phyloP scores from a whole-genome alignment of 2,329 filamentous ascomycete species.

The Cucurbitaria berberidis region DNA sequence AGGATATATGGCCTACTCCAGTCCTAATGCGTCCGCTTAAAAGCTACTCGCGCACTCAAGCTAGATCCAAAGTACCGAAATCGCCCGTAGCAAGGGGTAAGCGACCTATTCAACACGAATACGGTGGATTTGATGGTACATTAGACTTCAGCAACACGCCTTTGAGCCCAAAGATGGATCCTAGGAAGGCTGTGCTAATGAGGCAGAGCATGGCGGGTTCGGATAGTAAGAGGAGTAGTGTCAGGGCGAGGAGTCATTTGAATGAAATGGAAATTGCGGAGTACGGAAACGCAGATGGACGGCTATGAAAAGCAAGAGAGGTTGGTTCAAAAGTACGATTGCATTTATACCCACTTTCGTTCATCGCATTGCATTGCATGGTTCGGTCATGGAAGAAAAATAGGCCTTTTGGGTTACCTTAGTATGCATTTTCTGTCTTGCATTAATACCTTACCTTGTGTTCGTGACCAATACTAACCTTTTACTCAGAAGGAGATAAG shows the following conservation, averaged over 20 bases:
- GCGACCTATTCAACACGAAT: slow-evolving; percentile 23
- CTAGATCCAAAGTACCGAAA: slow-evolving; percentile 2
- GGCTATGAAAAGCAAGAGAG: not conserved
- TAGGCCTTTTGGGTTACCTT: too few relatives aligned
- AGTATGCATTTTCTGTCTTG: too few relatives aligned
- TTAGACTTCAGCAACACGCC: slow-evolving; percentile 12
- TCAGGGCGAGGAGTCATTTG: slow-evolving; percentile 35
- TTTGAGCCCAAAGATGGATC: slow-evolving; percentile 16
- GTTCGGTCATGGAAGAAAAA: too few relatives aligned
- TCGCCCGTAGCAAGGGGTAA: slow-evolving; percentile 23
- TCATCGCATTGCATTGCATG: not conserved
- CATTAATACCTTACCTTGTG: too few relatives aligned
- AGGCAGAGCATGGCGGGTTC: slow-evolving; percentile 27
- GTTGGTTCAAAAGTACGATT: too few relatives aligned
- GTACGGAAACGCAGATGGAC: slow-evolving; percentile 33
- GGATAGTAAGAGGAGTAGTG: slow-evolving; percentile 36
- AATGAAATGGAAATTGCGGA: slow-evolving; percentile 38
- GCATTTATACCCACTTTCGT: not conserved
- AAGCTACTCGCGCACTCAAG: slow-evolving; percentile 10
- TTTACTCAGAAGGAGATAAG: too few relatives aligned
- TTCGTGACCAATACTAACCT: too few relatives aligned
- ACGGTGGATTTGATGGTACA: slow-evolving; percentile 18
- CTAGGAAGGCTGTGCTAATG: slow-evolving; percentile 25
- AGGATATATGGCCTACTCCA: slow-evolving; percentile 10
- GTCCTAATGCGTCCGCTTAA: slow-evolving; percentile 18